Evolutionary conservation across 2,329 filamentous ascomycete genomes (phyloP).

Genomic region (Colletotrichum costaricense): DNA sequence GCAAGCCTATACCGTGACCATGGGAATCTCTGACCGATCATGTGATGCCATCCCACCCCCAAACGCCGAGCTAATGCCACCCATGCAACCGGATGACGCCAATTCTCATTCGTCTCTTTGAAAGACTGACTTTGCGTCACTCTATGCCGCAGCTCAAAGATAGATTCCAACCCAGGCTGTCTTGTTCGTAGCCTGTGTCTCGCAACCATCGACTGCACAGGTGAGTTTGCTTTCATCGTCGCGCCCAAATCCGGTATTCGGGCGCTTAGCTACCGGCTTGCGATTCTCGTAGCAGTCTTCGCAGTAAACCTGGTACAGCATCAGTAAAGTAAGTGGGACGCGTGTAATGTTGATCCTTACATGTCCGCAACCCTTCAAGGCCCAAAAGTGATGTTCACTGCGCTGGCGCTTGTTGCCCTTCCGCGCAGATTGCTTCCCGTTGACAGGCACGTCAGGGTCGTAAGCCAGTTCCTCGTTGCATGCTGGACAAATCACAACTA

Average conservation of each 20-base stretch:
- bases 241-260: conserved; percentile 31
- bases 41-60: conserved; percentile 3
- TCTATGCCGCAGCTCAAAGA: conserved; percentile 47
- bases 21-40: conserved; percentile 25
- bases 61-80: conserved; percentile 36
- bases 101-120: conserved; percentile 41
- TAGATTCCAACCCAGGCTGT: conserved; percentile 72
- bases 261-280: conserved; percentile 49
- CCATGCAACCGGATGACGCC: conserved; percentile 26
- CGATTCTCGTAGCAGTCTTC: conserved; percentile 70
- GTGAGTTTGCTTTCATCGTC: conserved; percentile 47
- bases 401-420: conserved; percentile 58
- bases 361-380: conserved; percentile 90
- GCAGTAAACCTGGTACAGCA: conserved; percentile 67
- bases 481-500: conserved; percentile 84
- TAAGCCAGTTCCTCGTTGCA: conserved; percentile 87
- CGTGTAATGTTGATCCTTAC: conserved; percentile 61
- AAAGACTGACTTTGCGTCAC: conserved; percentile 53
- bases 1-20: conserved; percentile 26
- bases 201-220: conserved; percentile 69
- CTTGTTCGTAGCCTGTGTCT: conserved; percentile 64
- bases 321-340: conserved; percentile 44
- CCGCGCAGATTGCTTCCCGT: conserved; percentile 45
- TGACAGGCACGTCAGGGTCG: conserved; percentile 62
- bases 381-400: conserved; percentile 89